Percentiles rank a stretch among this genome's conserved stretches.
Evolutionary conservation across 495 filamentous ascomycete species (phyloP).

Genomic region (Viridothelium virens): DNA sequence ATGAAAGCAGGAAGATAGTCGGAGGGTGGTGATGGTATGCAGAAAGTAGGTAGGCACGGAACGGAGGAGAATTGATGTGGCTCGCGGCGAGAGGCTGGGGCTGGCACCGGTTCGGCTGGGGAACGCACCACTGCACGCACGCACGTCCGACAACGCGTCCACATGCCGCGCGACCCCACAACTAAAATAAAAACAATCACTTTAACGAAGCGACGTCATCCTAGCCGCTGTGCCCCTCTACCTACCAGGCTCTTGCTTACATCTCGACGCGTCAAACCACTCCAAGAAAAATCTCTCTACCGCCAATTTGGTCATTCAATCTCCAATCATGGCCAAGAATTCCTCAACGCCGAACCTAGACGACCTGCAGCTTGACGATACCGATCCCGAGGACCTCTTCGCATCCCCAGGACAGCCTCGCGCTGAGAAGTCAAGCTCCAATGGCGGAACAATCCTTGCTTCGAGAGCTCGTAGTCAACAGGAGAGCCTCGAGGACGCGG

Average conservation of each 20-base stretch:
- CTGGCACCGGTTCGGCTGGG: not conserved
- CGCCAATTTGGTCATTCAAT: not conserved
- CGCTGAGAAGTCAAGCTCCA: slow-evolving; percentile 13
- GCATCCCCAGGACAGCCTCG: slow-evolving; percentile 54
- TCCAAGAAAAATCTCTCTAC: not conserved
- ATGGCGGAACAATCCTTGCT: not conserved
- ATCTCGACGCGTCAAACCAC: not conserved
- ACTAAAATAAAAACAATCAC: too few species aligned
- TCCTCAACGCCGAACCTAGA: slow-evolving; percentile 18
- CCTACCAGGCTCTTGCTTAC: not conserved
- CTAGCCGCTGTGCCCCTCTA: not conserved
- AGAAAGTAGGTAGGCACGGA: not conserved
- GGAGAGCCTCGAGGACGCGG: slow-evolving; percentile 35
- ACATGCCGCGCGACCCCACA: not conserved
- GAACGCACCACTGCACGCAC: not conserved
- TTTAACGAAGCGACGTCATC: not conserved
- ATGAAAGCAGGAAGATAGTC: not conserved
- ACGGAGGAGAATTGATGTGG: not conserved
- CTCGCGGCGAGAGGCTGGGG: slow-evolving; percentile 3
- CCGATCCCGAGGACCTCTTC: slow-evolving; percentile 63
- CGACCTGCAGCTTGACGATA: slow-evolving; percentile 38
- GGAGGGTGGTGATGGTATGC: not conserved
- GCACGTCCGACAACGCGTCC: slow-evolving; percentile 2
- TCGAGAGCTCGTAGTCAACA: not conserved
- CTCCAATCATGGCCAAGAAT: slow-evolving; percentile 18